These are phyloP conservation scores for Boeremia lycopersici DNA, from an alignment of 2,329 filamentous ascomycete species.

Conservation along the genomic window DNA sequence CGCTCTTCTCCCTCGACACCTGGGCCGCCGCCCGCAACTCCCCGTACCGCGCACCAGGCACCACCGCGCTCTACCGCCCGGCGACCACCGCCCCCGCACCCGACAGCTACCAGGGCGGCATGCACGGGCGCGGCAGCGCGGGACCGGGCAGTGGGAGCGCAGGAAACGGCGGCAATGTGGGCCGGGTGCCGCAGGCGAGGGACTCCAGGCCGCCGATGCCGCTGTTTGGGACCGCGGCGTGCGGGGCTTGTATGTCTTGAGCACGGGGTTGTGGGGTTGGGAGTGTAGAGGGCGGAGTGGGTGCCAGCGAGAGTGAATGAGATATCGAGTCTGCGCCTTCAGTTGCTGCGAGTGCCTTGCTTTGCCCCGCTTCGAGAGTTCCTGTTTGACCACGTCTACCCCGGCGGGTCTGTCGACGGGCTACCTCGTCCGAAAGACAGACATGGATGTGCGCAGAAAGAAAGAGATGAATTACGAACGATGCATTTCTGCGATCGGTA, in stretches of 20 bases:
- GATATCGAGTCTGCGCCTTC: too few relatives aligned
- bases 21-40: conserved; percentile 44
- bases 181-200: conserved; percentile 26
- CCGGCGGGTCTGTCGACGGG: too few relatives aligned
- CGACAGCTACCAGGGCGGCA: conserved; percentile 39
- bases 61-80: conserved; percentile 33
- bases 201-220: conserved; percentile 38
- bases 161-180: conserved; percentile 22
- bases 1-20: conserved; percentile 47
- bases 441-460: too few relatives aligned
- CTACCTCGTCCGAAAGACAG: too few relatives aligned
- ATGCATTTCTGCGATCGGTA: too few relatives aligned
- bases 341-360: too few relatives aligned
- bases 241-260: conserved; percentile 39
- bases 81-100: conserved; percentile 22
- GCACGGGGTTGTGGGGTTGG: background rate
- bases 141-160: conserved; percentile 23
- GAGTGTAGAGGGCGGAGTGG: background rate
- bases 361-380: too few relatives aligned
- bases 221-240: conserved; percentile 33
- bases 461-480: too few relatives aligned
- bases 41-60: conserved; percentile 35
- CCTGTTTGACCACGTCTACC: too few relatives aligned
- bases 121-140: conserved; percentile 36
- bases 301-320: too few relatives aligned